phyloP scores from a whole-genome alignment of 2,329 filamentous ascomycete species.

The Ophidiomyces ophidiicola region DNA sequence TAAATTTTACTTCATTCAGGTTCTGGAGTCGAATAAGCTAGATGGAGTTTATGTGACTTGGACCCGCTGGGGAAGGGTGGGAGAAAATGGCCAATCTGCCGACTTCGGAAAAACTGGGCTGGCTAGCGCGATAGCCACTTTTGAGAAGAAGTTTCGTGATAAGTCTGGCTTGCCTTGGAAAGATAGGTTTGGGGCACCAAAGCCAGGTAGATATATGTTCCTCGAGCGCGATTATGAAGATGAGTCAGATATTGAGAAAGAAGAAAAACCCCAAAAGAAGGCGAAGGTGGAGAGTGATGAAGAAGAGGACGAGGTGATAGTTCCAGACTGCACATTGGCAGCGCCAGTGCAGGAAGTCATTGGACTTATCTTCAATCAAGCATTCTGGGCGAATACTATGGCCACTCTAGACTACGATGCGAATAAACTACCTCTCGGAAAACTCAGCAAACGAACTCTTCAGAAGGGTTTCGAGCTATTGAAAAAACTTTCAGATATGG shows the following conservation, averaged over 20 bases:
- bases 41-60: conserved; percentile 45
- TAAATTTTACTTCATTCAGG: conserved; percentile 68
- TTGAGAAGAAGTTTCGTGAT: conserved; percentile 46
- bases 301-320: conserved; percentile 26
- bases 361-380: conserved; percentile 69
- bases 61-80: conserved; percentile 73
- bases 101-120: conserved; percentile 31
- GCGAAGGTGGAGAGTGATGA: conserved; percentile 24
- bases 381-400: conserved; percentile 52
- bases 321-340: conserved; percentile 46
- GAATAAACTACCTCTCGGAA: conserved; percentile 68
- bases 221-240: conserved; percentile 65
- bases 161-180: conserved; percentile 44
- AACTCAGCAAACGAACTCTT: conserved; percentile 69
- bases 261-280: conserved; percentile 21
- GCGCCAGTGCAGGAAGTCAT: conserved; percentile 55
- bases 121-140: conserved; percentile 32
- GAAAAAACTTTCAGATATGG: conserved; percentile 58
- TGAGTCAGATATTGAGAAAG: conserved; percentile 38
- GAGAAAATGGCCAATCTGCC: conserved; percentile 39
- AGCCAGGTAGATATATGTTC: conserved; percentile 57
- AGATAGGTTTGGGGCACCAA: conserved; percentile 38
- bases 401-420: conserved; percentile 35
- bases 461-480: conserved; percentile 61
- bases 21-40: conserved; percentile 34